These are phyloP conservation scores for Hawksworthiomyces lignivorus DNA, from an alignment of 2,329 filamentous ascomycete species.

Conservation along the genomic window DNA sequence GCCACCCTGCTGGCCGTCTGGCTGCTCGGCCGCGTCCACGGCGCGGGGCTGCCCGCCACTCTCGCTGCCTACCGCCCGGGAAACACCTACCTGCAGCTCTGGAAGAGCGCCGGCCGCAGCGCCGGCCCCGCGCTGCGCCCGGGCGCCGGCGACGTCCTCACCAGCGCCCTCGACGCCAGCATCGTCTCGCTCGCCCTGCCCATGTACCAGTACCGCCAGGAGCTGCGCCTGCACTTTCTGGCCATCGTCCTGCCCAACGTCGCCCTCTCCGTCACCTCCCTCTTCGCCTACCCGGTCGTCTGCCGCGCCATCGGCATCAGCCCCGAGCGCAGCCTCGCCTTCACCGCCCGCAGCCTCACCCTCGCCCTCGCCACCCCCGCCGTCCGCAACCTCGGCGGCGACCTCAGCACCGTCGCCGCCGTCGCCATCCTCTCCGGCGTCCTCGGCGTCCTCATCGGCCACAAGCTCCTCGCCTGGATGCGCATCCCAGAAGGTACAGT, in stretches of 20 bases:
- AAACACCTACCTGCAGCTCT: slow-evolving; percentile 44
- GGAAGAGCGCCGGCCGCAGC: slow-evolving; percentile 26
- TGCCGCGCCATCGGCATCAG: slow-evolving; percentile 49
- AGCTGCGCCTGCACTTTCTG: slow-evolving; percentile 45
- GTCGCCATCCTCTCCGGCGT: slow-evolving; percentile 54
- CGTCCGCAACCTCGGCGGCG: slow-evolving; percentile 47
- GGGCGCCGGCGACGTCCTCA: slow-evolving; percentile 50
- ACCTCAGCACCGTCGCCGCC: slow-evolving; percentile 47
- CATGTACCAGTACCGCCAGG: slow-evolving; percentile 53
- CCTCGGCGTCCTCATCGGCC: slow-evolving; percentile 48
- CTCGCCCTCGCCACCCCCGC: slow-evolving; percentile 53
- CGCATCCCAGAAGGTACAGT: slow-evolving; percentile 48
- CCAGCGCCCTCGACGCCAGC: slow-evolving; percentile 46
- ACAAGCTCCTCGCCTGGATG: slow-evolving; percentile 38
- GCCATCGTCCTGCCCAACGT: slow-evolving; percentile 48
- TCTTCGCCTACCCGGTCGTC: slow-evolving; percentile 50
- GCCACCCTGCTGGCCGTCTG: slow-evolving; percentile 46
- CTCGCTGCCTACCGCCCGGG: slow-evolving; percentile 44
- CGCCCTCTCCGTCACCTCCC: slow-evolving; percentile 40
- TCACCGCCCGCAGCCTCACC: slow-evolving; percentile 49
- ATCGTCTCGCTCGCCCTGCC: slow-evolving; percentile 53
- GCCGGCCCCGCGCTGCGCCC: slow-evolving; percentile 25
- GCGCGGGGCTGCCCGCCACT: slow-evolving; percentile 31
- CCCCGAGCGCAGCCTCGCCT: slow-evolving; percentile 43
- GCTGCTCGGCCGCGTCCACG: slow-evolving; percentile 39